These are phyloP conservation scores for Volvariella surrecta DNA, from an alignment of 1,284 basidiomycete genomes.

Conservation along the genomic window DNA sequence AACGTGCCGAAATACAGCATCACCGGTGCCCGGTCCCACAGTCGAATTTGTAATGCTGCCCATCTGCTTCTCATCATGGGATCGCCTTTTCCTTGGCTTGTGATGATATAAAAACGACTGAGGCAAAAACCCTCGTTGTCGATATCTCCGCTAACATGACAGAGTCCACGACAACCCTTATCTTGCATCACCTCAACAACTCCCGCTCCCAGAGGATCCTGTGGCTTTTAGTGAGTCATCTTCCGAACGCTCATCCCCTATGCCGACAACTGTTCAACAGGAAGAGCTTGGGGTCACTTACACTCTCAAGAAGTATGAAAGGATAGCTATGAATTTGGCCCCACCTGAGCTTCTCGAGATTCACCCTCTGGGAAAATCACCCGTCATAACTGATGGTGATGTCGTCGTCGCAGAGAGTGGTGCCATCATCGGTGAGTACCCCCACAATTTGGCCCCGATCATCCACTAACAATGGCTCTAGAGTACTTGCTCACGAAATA, in stretches of 20 bases:
- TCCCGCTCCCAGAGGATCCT: slow-evolving; percentile 44
- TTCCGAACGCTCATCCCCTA: slow-evolving; percentile 1
- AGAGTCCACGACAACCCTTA: slow-evolving; percentile 19
- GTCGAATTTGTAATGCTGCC: too few relatives aligned
- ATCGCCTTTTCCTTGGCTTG: too few relatives aligned
- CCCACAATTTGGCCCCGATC: not conserved
- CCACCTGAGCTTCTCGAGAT: slow-evolving; percentile 32
- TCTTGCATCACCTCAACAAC: slow-evolving; percentile 40
- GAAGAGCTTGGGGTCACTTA: slow-evolving; percentile 43
- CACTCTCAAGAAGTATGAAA: slow-evolving; percentile 37
- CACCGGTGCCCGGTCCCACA: too few relatives aligned
- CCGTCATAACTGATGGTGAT: slow-evolving; percentile 37
- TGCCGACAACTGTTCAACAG: slow-evolving; percentile 17
- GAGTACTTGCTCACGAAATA: slow-evolving; percentile 39
- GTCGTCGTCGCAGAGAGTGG: slow-evolving; percentile 38
- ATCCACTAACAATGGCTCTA: slow-evolving; percentile 9
- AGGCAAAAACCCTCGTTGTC: too few relatives aligned
- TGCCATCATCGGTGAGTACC: slow-evolving; percentile 34
- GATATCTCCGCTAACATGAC: too few relatives aligned
- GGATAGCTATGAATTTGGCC: slow-evolving; percentile 25
- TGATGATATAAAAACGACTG: too few relatives aligned
- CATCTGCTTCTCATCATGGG: too few relatives aligned
- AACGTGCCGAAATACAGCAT: too few relatives aligned
- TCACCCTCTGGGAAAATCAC: slow-evolving; percentile 36
- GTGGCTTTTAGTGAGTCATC: slow-evolving; percentile 36